Base-by-base conservation (phyloP, 768 basidiomycete species). In the Heimioporus sp. region DNA sequence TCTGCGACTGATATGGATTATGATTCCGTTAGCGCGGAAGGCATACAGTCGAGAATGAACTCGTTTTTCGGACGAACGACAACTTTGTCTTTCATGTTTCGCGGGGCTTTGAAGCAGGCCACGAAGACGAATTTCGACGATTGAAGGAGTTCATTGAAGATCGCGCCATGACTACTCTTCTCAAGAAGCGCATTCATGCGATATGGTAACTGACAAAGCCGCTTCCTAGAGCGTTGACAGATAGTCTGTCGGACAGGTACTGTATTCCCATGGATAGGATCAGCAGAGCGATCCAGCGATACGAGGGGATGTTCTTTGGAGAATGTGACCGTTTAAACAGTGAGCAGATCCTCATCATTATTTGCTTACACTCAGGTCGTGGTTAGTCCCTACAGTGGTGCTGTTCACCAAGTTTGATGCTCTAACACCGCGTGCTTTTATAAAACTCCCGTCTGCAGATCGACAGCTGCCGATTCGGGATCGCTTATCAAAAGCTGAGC, bases 351-450 rank as follows among this genome's bases (percentile, higher is more conserved):
- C 5, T 10, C 10, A 11, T 16, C 35, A 10, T 19, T 11, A 20
- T 17, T 21, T n/a, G 5, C 40, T 15, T 2, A 1, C 17, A 11
- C 32, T 48, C 32, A 42, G 4, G 5, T n/a, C 5, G 5, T 20
- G 2, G 12, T 10, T 7, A 54, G 53, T 52, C 34, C 53, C 55
- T 2, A 47, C 53, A 9, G 17, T 56, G 5, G 48, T 56, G 15
- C 5, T 54, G 16, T 54, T 56, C 48, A 56, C 52, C 1, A 56
- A 56, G 12, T 56, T 41, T 19, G 51, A 56, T 40, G 51, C 54
- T 3, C 47, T 56, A 5, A 24, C 30, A 16, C 11, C 46, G 2
- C 16, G 41, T 2, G 54, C 51, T 12, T 1, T 48, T 1, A 28
- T 31, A 19, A 53, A 31, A 19, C 13, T 55, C 11, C 1, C 21